Conservation (phyloP, 306 rosid genomes). For the Medicago lupulina region DNA sequence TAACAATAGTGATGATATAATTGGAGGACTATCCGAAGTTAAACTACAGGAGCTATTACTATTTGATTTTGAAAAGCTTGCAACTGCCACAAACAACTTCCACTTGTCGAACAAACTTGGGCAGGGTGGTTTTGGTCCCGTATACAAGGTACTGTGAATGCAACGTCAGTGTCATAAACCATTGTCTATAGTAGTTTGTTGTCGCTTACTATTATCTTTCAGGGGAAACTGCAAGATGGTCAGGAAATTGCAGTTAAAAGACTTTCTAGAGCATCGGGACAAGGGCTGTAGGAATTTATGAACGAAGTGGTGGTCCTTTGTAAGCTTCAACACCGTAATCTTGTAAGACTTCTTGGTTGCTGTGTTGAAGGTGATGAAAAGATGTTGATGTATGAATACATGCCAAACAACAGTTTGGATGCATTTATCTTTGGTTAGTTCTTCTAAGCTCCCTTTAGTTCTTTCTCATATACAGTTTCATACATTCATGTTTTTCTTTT, state of each 20-base stretch:
- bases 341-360: slow-evolving; percentile 43
- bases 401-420: slow-evolving; percentile 51
- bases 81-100: slow-evolving; percentile 49
- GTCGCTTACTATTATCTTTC: background rate
- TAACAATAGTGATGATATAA: background rate
- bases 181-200: too few relatives aligned
- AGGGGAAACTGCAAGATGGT: background rate
- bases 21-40: slow-evolving; percentile 19
- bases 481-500: background rate
- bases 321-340: slow-evolving; percentile 47
- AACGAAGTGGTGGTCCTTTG: background rate
- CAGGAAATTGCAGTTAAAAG: background rate
- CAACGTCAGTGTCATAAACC: background rate
- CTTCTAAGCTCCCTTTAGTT: background rate
- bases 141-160: slow-evolving; percentile 28
- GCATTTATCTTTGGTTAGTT: slow-evolving; percentile 44
- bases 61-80: slow-evolving; percentile 25
- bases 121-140: slow-evolving; percentile 41
- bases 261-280: background rate
- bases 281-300: background rate
- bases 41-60: slow-evolving; percentile 25
- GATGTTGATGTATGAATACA: slow-evolving; percentile 51
- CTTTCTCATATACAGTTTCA: background rate
- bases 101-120: slow-evolving; percentile 39
- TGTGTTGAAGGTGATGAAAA: slow-evolving; percentile 47